Evolutionary conservation across 306 rosid species (phyloP).

Genomic region (Malus fusca): DNA sequence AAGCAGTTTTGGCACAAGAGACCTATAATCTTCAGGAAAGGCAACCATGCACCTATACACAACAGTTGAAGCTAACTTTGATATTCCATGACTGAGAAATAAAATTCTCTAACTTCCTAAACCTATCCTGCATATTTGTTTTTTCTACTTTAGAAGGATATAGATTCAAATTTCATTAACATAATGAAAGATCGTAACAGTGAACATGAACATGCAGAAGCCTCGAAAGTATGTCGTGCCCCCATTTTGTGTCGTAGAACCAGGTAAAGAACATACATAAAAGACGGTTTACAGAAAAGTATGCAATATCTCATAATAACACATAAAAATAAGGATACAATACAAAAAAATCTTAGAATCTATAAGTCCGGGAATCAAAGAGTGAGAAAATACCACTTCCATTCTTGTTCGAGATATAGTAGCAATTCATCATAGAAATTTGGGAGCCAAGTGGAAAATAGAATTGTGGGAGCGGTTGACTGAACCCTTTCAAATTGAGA

Average conservation of each 20-base stretch:
- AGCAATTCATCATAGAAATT: constrained; percentile 87
- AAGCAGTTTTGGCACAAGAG: constrained; percentile 78
- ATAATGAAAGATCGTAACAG: neutral
- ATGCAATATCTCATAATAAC: neutral
- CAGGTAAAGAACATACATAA: neutral
- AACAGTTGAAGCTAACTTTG: constrained; percentile 16
- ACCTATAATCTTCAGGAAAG: constrained; percentile 81
- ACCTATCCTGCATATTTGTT: neutral
- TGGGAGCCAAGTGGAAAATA: constrained; percentile 84
- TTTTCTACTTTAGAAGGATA: neutral
- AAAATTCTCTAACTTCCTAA: constrained; percentile 10
- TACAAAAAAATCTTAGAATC: neutral
- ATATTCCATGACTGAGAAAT: neutral
- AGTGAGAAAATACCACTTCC: constrained; percentile 75
- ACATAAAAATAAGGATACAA: neutral
- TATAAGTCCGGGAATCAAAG: constrained; percentile 13
- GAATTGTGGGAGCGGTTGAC: constrained; percentile 37
- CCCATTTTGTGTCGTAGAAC: neutral
- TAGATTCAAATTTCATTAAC: neutral
- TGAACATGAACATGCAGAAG: neutral
- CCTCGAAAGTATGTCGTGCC: neutral
- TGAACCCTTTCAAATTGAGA: no score
- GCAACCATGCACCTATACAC: constrained; percentile 80
- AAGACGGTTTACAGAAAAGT: neutral
- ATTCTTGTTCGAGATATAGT: constrained; percentile 96